Conservation (phyloP, 73 alveolate genomes). For the Breviolum minutum region DNA sequence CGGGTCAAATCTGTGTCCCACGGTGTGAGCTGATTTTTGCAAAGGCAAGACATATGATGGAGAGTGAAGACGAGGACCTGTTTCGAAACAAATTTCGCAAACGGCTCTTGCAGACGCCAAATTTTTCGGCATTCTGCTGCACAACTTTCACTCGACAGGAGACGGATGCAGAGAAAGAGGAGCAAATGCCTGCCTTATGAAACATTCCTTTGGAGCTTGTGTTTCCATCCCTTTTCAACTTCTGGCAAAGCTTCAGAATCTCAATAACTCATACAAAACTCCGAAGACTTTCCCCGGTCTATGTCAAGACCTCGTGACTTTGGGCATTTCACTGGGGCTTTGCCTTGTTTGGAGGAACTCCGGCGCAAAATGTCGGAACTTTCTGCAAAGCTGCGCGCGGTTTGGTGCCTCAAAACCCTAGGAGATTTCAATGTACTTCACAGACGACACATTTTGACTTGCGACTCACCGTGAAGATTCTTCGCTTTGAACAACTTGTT, state of each 20-base stretch:
- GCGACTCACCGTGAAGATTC: neutral
- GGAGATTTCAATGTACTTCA: too few species aligned
- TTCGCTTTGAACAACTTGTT: too few species aligned
- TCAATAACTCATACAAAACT: too few species aligned
- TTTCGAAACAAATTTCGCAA: neutral
- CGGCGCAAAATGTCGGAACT: constrained; percentile 70
- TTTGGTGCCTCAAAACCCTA: neutral
- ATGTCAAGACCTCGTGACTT: too few species aligned
- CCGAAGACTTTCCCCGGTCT: too few species aligned
- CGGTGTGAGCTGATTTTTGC: neutral
- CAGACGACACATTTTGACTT: neutral
- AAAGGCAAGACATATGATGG: constrained; percentile 63
- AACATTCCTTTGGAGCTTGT: neutral
- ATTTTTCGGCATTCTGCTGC: too few species aligned
- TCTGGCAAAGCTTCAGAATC: neutral
- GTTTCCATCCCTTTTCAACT: neutral
- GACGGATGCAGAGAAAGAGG: constrained; percentile 86
- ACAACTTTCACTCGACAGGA: neutral
- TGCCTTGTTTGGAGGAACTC: constrained; percentile 7
- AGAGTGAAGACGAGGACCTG: constrained; percentile 62
- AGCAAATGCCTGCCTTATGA: neutral
- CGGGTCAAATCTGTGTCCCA: neutral
- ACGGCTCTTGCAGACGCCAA: neutral
- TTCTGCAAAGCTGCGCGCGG: constrained; percentile 64
- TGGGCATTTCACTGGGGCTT: too few species aligned